A percentile compares a stretch with the other conserved stretches of the same genome.
phyloP scores from a whole-genome alignment of 768 basidiomycete species.

The Boletus insuetus region DNA sequence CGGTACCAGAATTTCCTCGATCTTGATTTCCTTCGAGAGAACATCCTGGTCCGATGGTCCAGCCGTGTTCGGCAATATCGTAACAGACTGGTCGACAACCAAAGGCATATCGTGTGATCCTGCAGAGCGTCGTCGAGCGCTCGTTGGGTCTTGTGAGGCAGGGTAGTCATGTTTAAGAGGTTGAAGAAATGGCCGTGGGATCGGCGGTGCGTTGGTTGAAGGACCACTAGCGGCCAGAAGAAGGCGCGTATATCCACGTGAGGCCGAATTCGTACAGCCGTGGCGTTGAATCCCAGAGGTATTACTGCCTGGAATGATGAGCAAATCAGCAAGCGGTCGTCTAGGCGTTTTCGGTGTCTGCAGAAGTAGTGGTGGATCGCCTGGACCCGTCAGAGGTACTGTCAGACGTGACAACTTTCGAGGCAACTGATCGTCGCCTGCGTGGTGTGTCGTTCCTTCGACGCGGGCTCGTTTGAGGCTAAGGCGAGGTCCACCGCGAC shows the following conservation, averaged over 20 bases:
- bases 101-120: neutral
- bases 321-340: conserved; percentile 21
- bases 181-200: neutral
- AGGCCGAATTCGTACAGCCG: neutral
- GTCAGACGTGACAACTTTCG: conserved; percentile 12
- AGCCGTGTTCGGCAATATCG: neutral
- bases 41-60: neutral
- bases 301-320: neutral
- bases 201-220: neutral
- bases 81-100: neutral
- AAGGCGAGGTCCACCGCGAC: neutral
- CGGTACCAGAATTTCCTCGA: conserved; percentile 13
- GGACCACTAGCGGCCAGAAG: neutral
- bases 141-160: neutral
- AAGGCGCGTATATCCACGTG: conserved; percentile 14
- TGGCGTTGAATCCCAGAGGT: neutral
- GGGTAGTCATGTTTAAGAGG: neutral
- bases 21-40: conserved; percentile 14
- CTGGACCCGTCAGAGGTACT: neutral
- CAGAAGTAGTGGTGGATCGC: neutral
- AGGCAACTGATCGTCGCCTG: neutral
- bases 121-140: neutral
- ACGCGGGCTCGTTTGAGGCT: conserved; percentile 14
- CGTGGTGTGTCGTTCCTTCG: neutral
- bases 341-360: conserved; percentile 15